These are phyloP conservation scores for Trametes coccinea DNA, from an alignment of 768 basidiomycete species.

Conservation along the genomic window DNA sequence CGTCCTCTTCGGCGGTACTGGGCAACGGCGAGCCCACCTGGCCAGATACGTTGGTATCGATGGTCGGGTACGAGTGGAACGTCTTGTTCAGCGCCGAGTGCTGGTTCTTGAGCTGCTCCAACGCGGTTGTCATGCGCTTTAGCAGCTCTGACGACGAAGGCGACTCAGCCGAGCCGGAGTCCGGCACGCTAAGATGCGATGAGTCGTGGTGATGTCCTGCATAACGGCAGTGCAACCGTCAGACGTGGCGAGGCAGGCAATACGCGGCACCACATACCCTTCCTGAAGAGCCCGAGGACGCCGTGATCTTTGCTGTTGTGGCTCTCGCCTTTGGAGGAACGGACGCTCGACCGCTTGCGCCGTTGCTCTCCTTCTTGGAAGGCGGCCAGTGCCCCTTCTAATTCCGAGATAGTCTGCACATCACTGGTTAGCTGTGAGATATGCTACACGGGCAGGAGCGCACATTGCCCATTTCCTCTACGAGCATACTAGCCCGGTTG, in stretches of 20 bases:
- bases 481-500: constrained; percentile 50
- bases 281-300: constrained; percentile 62
- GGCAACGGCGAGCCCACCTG: constrained; percentile 40
- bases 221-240: not conserved
- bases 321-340: constrained; percentile 42
- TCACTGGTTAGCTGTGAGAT: not conserved
- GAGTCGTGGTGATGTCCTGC: constrained; percentile 17
- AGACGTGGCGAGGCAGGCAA: not conserved
- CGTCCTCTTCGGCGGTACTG: constrained; percentile 50
- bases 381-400: constrained; percentile 54
- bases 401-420: constrained; percentile 54
- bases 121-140: constrained; percentile 47
- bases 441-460: constrained; percentile 26
- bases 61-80: constrained; percentile 16
- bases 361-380: constrained; percentile 42
- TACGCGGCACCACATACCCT: constrained; percentile 26
- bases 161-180: constrained; percentile 17
- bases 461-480: constrained; percentile 71
- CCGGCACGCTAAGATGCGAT: constrained; percentile 16
- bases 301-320: constrained; percentile 33
- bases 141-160: constrained; percentile 23
- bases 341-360: constrained; percentile 34
- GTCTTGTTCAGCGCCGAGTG: constrained; percentile 50
- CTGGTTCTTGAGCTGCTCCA: constrained; percentile 60
- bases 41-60: constrained; percentile 29